A percentile compares a stretch with the other conserved stretches of the same genome.
Conservation (phyloP, 192 early-diverging fungal genomes). For the Linnemannia zychae region DNA sequence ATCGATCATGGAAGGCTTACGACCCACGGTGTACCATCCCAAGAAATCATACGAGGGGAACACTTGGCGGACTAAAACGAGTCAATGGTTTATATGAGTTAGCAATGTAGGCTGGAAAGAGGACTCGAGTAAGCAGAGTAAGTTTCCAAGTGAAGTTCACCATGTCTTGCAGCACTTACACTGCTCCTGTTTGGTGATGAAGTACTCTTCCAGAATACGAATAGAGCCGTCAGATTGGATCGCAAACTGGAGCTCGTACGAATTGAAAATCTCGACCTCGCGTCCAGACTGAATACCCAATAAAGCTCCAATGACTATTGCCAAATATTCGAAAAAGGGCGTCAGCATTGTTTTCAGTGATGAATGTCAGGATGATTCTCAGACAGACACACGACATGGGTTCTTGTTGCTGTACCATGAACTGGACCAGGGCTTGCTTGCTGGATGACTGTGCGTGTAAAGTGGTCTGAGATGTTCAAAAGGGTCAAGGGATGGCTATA, state of each 20-base stretch:
- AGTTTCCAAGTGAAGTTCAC: no score
- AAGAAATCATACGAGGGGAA: slow-evolving; percentile 87
- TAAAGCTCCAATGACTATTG: slow-evolving; percentile 79
- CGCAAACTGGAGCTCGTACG: slow-evolving; percentile 77
- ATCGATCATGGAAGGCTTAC: slow-evolving; percentile 70
- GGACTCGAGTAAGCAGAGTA: no score
- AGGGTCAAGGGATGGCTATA: slow-evolving; percentile 89
- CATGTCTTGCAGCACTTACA: slow-evolving; percentile 63
- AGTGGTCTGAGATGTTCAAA: slow-evolving; percentile 91
- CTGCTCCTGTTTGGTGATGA: slow-evolving; percentile 83
- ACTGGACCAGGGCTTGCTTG: slow-evolving; percentile 32
- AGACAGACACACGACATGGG: background rate
- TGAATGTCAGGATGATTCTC: slow-evolving; percentile 9
- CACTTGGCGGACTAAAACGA: slow-evolving; percentile 78
- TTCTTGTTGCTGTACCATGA: slow-evolving; percentile 24
- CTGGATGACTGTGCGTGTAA: slow-evolving; percentile 79
- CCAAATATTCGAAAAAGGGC: background rate
- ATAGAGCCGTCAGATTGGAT: slow-evolving; percentile 56
- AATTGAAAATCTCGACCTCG: slow-evolving; percentile 89
- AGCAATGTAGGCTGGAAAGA: no score
- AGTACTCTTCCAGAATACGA: slow-evolving; percentile 72
- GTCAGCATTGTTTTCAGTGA: background rate
- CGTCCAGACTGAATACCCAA: slow-evolving; percentile 83
- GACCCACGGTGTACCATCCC: slow-evolving; percentile 88
- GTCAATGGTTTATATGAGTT: no score